Percentiles rank a stretch among this genome's conserved stretches.
Evolutionary conservation across 2,329 filamentous ascomycete genomes (phyloP).

Genomic region (Hirsutella rhossiliensis): DNA sequence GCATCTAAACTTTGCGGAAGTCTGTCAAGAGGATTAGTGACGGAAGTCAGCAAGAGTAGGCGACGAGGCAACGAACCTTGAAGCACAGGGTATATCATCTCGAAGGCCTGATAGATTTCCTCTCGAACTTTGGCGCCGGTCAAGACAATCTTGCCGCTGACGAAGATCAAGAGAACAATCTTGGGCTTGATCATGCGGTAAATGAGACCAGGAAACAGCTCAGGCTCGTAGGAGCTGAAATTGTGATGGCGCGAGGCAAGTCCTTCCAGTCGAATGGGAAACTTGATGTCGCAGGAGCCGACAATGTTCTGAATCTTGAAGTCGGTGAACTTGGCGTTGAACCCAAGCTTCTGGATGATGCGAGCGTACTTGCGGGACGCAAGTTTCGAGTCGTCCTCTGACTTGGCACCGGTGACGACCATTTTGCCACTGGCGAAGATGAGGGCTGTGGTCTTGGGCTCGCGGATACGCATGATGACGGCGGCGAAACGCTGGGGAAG

Average conservation of each 20-base stretch:
- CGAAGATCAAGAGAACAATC: constrained; percentile 95
- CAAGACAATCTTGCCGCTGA: constrained; percentile 94
- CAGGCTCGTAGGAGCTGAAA: constrained; percentile 98
- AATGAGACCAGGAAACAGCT: constrained; percentile 97
- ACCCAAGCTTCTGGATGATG: constrained; percentile 98
- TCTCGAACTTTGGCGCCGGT: constrained; percentile 96
- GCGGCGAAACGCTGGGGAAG: constrained; percentile 77
- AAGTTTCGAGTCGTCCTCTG: constrained; percentile 94
- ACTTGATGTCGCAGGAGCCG: constrained; percentile 98
- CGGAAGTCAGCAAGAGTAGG: neutral
- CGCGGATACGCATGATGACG: constrained; percentile 98
- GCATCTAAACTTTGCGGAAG: constrained; percentile 43
- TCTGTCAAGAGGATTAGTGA: constrained; percentile 20
- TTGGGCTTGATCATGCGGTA: constrained; percentile 99
- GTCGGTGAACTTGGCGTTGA: constrained; percentile 98
- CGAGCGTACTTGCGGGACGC: constrained; percentile 95
- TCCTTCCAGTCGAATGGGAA: constrained; percentile 93
- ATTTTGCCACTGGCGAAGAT: constrained; percentile 99
- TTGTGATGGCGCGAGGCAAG: constrained; percentile 95
- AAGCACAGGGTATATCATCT: constrained; percentile 93
- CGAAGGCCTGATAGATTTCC: constrained; percentile 94
- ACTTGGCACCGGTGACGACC: constrained; percentile 97
- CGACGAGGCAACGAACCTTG: constrained; percentile 47
- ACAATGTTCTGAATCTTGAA: constrained; percentile 99
- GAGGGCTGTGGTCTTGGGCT: constrained; percentile 94